Conservation (phyloP, 352 stramenopile species). For the Globisporangium orthogonon region DNA sequence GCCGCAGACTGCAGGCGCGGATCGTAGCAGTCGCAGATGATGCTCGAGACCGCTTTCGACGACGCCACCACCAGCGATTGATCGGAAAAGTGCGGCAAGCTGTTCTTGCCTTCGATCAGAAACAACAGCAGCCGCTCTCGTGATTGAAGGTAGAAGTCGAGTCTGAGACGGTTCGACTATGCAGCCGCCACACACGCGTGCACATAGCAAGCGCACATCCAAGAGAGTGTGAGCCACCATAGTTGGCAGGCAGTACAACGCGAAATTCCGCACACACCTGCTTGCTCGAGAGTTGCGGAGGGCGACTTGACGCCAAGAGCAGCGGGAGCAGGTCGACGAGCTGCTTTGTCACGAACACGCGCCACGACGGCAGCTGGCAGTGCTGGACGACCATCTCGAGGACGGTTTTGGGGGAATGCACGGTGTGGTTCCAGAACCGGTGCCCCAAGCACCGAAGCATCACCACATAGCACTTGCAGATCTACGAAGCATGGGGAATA, state of each 20-base stretch:
- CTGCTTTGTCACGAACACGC: conserved; percentile 74
- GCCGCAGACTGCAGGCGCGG: conserved; percentile 27
- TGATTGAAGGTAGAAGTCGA: conserved; percentile 56
- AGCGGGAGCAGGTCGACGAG: conserved; percentile 68
- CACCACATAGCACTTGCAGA: conserved; percentile 75
- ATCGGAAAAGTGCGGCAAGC: conserved; percentile 44
- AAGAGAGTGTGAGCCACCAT: conserved; percentile 8
- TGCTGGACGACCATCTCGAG: conserved; percentile 69
- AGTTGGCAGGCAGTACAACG: not conserved
- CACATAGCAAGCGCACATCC: not conserved
- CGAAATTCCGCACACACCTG: conserved; percentile 15
- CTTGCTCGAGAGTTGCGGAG: conserved; percentile 39
- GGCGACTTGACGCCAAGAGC: conserved; percentile 62
- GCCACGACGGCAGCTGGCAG: conserved; percentile 52
- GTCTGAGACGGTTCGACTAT: conserved; percentile 38
- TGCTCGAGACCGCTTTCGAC: conserved; percentile 54
- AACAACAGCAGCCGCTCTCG: conserved; percentile 48
- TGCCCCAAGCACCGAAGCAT: conserved; percentile 68
- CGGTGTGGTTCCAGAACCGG: conserved; percentile 81
- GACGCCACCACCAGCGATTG: conserved; percentile 37
- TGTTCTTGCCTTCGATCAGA: conserved; percentile 42
- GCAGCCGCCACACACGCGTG: too few species aligned
- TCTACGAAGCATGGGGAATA: conserved; percentile 20
- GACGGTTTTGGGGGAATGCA: conserved; percentile 58
- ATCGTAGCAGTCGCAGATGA: conserved; percentile 78